Evolutionary conservation across 1,284 basidiomycete species (phyloP).

Genomic region (Pholiota adiposa): DNA sequence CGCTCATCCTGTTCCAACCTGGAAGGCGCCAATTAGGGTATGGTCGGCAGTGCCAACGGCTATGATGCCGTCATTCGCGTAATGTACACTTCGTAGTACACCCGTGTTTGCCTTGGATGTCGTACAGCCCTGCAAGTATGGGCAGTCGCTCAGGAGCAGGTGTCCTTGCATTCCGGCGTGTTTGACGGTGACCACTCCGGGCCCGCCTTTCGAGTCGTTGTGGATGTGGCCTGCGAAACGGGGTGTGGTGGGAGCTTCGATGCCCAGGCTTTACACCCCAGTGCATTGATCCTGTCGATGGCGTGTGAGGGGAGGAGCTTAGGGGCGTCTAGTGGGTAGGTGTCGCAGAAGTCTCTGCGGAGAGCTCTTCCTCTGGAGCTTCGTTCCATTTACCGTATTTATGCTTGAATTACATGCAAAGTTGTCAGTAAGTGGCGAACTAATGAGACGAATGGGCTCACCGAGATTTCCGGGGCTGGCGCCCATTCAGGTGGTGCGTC

Average conservation of each 20-base stretch:
- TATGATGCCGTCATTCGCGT: constrained; percentile 59
- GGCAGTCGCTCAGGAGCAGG: constrained; percentile 67
- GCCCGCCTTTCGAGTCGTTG: constrained; percentile 38
- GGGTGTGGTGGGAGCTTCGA: constrained; percentile 42
- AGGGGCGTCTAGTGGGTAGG: constrained; percentile 43
- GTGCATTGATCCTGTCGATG: constrained; percentile 48
- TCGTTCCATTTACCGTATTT: constrained; percentile 53
- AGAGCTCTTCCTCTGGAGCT: constrained; percentile 55
- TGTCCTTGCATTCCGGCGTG: constrained; percentile 48
- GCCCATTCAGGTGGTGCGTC: constrained; percentile 50
- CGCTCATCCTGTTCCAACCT: constrained; percentile 73
- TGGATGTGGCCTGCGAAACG: constrained; percentile 46
- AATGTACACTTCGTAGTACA: constrained; percentile 67
- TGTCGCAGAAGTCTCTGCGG: constrained; percentile 50
- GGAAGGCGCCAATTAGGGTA: constrained; percentile 69
- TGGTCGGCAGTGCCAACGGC: constrained; percentile 64
- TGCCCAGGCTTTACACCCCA: constrained; percentile 55
- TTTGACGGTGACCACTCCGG: constrained; percentile 45
- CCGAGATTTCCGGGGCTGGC: constrained; percentile 49
- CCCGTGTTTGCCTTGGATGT: constrained; percentile 55
- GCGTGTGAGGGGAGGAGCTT: constrained; percentile 50
- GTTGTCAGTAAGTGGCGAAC: not conserved
- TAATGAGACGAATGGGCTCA: constrained; percentile 21
- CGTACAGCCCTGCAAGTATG: constrained; percentile 62
- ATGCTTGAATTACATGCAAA: constrained; percentile 37